Conservation (phyloP, 2,329 filamentous ascomycete genomes). For the Verticillium isaacii region DNA sequence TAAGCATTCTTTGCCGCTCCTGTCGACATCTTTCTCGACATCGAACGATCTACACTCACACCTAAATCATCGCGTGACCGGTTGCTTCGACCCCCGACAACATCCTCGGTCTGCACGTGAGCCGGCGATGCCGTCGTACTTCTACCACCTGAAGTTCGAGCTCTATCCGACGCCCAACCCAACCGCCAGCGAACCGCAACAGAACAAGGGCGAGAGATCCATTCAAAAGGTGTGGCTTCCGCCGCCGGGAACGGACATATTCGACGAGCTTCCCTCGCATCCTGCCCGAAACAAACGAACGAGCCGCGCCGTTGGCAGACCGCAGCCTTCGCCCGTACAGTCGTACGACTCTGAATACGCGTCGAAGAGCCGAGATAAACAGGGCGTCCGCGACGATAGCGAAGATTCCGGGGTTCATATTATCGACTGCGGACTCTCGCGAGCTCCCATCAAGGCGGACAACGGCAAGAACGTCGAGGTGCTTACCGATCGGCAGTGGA, state of each 20-base stretch:
- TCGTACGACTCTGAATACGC: conserved; percentile 7
- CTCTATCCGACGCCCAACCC: conserved; percentile 48
- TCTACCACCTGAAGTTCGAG: conserved; percentile 64
- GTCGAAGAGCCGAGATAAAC: background rate
- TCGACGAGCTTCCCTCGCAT: conserved; percentile 51
- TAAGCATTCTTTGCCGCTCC: background rate
- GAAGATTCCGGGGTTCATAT: conserved; percentile 21
- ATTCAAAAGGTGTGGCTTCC: conserved; percentile 45
- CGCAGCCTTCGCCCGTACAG: conserved; percentile 9
- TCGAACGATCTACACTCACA: too few species aligned
- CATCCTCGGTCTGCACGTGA: background rate
- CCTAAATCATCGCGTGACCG: too few species aligned
- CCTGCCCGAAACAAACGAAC: conserved; percentile 19
- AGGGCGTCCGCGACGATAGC: background rate
- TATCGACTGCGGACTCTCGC: conserved; percentile 45
- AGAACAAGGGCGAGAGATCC: background rate
- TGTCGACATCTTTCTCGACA: background rate
- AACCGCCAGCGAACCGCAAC: conserved; percentile 5
- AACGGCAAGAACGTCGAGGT: conserved; percentile 29
- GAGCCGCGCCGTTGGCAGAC: background rate
- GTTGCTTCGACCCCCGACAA: background rate
- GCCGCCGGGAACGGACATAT: conserved; percentile 41
- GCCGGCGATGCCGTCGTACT: conserved; percentile 48
- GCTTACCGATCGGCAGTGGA: conserved; percentile 34
- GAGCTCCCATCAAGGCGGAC: conserved; percentile 23